Evolutionary conservation across 306 rosid genomes (phyloP).

Genomic region (Chamaecrista fasciculata): DNA sequence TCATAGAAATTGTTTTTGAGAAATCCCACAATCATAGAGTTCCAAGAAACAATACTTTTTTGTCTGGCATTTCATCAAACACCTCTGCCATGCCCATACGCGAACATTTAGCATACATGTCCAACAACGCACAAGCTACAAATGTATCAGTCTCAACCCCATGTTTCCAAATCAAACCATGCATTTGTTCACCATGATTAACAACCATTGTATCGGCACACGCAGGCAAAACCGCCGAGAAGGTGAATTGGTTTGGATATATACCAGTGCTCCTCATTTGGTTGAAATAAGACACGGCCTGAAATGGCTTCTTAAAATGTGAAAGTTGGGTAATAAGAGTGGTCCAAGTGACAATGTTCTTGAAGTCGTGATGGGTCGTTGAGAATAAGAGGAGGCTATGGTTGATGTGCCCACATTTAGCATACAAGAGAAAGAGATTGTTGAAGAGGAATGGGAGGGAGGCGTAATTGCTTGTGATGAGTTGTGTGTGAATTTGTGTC

Average conservation of each 20-base stretch:
- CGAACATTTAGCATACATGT: constrained; percentile 50
- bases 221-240: constrained; percentile 57
- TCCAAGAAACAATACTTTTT: constrained; percentile 57
- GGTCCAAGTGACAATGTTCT: constrained; percentile 54
- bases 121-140: constrained; percentile 48
- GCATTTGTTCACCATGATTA: constrained; percentile 47
- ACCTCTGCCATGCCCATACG: constrained; percentile 41
- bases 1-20: constrained; percentile 39
- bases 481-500: constrained; percentile 46
- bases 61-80: constrained; percentile 58
- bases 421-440: constrained; percentile 48
- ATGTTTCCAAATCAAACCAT: constrained; percentile 46
- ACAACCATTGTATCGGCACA: constrained; percentile 33
- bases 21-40: constrained; percentile 55
- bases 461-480: constrained; percentile 25
- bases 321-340: constrained; percentile 47
- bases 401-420: constrained; percentile 40
- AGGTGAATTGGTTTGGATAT: constrained; percentile 56
- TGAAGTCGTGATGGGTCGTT: constrained; percentile 9
- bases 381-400: constrained; percentile 40
- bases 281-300: constrained; percentile 41
- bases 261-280: constrained; percentile 43
- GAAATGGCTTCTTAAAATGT: constrained; percentile 37
- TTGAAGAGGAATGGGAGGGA: constrained; percentile 43
- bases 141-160: constrained; percentile 40